Percentiles rank a stretch among this genome's conserved stretches.
These are phyloP conservation scores for Solanum infundibuliforme DNA, from an alignment of 257 asterid species.

Conservation along the genomic window DNA sequence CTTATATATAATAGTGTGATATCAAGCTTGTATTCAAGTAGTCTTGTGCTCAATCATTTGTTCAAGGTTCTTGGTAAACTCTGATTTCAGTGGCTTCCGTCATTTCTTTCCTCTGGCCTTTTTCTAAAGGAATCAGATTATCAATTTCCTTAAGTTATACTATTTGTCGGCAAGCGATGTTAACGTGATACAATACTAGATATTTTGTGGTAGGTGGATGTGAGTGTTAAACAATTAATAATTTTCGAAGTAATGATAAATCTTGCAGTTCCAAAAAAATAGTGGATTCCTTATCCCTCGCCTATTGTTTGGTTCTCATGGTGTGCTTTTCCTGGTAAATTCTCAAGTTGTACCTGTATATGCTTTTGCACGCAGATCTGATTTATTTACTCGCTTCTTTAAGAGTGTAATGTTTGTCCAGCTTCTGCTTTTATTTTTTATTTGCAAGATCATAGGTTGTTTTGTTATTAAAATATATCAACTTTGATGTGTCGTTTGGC, in stretches of 20 bases:
- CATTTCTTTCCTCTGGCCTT: neutral
- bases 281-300: neutral
- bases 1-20: too few relatives aligned
- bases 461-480: neutral
- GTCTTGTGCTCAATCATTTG: too few relatives aligned
- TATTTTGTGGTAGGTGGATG: constrained; percentile 34
- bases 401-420: neutral
- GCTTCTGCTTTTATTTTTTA: neutral
- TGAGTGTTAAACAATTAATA: constrained; percentile 33
- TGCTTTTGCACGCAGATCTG: constrained; percentile 4
- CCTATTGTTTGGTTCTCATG: neutral
- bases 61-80: too few relatives aligned
- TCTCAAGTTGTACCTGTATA: constrained; percentile 21
- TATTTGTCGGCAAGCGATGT: neutral
- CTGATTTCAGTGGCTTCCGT: too few relatives aligned
- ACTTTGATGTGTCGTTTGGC: neutral
- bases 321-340: neutral
- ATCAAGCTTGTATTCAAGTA: too few relatives aligned
- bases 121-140: neutral
- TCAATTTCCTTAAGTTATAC: neutral
- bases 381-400: neutral
- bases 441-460: neutral
- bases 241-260: neutral
- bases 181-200: neutral
- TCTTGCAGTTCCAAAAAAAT: neutral